Evolutionary conservation across 805 yeast genomes (phyloP), one percentile per base, ranked within the genome.

Genomic region (Ogataea dorogensis): DNA sequence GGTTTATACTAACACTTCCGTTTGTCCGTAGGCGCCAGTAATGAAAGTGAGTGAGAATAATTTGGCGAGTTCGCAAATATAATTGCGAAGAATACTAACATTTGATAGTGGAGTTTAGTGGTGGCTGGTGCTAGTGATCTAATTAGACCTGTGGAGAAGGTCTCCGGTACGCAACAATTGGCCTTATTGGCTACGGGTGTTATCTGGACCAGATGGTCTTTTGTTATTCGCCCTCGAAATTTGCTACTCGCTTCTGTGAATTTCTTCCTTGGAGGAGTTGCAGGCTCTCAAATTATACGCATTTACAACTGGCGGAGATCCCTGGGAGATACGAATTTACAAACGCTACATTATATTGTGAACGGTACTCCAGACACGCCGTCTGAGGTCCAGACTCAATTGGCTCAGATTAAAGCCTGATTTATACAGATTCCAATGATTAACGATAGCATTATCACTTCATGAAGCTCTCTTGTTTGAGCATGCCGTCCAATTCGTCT

Each of bases 181-280:
- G 95, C 98, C 2, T 71, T 91, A 40, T 73, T 85, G 51, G 88
- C 89, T 30, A 91, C 98, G 1, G 98, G 97, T 37, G 77, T 78
- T 36, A 87, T 91, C 53, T 91, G 98, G 98, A 91, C 98, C 22
- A 79, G 98, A 63, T 91, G 98, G 98, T 88, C 96, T 11, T 76
- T 89, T 64, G 93, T 89, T 46, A 91, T 91, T 57, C 78, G 69
- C 47, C 98, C 98, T 26, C 81, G 83, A 65, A 91, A 91, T 65
- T 71, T 73, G 50, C 67, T 93, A 43, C 71, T 93, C 49, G 98
- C 98, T 4, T 78, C 91, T 18, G 98, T 91, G 38, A 91, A 91
- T 66, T 87, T 88, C 71, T 91, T 93, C 73, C 68, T 91, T 36
- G 96, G 95, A 17, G 67, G 81, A 20, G 95, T 94, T 31, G 96